These are phyloP conservation scores for Rhodotorula sp. DNA, from an alignment of 1,284 basidiomycete species.

Conservation along the genomic window DNA sequence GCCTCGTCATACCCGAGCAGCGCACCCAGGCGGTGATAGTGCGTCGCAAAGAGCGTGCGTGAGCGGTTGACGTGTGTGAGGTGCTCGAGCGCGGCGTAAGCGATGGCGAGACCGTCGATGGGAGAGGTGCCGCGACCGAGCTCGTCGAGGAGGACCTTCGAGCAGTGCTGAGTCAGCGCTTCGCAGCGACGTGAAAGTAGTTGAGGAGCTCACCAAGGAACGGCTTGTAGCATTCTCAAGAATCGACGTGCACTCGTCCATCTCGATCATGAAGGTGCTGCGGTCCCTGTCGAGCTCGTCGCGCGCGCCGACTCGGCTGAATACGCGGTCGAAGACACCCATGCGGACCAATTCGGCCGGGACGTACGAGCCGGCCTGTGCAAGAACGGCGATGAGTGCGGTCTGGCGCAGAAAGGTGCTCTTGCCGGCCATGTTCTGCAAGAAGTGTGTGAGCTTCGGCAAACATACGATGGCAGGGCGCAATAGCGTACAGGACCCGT, in stretches of 20 bases:
- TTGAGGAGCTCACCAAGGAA: conserved; percentile 64
- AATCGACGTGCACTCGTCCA: conserved; percentile 56
- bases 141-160: conserved; percentile 93
- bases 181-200: not conserved
- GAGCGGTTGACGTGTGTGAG: conserved; percentile 72
- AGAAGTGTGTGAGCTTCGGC: not conserved
- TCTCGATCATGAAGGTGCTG: conserved; percentile 57
- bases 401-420: conserved; percentile 89
- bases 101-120: conserved; percentile 86
- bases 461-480: not conserved
- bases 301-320: conserved; percentile 91
- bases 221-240: conserved; percentile 70
- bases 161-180: not conserved
- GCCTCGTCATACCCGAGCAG: conserved; percentile 60
- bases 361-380: conserved; percentile 89
- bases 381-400: conserved; percentile 85
- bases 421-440: conserved; percentile 59
- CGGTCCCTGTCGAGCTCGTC: conserved; percentile 91
- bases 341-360: conserved; percentile 77
- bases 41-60: conserved; percentile 89
- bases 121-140: conserved; percentile 93
- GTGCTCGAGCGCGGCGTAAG: conserved; percentile 85
- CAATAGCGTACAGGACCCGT: conserved; percentile 80
- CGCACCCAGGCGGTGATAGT: conserved; percentile 91
- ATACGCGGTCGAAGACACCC: conserved; percentile 86